phyloP scores from a whole-genome alignment of 2,329 filamentous ascomycete genomes.

The Ramichloridium luteum region DNA sequence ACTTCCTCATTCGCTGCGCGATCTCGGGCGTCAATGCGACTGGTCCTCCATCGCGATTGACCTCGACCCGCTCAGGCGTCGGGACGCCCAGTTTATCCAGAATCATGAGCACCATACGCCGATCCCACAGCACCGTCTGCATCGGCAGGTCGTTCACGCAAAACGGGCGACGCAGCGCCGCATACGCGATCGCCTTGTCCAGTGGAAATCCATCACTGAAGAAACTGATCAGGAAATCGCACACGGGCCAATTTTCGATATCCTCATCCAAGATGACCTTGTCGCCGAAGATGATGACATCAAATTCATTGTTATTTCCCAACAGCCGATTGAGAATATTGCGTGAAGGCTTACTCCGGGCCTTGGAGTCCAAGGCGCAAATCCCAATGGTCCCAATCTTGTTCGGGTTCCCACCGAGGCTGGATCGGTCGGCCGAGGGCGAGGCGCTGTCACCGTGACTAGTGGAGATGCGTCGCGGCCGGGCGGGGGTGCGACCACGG shows the following conservation, averaged over 20 bases:
- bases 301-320: constrained; percentile 82
- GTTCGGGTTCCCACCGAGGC: constrained; percentile 41
- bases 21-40: constrained; percentile 65
- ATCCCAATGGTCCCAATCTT: constrained; percentile 66
- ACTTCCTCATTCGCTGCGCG: constrained; percentile 63
- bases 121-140: constrained; percentile 95
- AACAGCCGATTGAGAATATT: constrained; percentile 92
- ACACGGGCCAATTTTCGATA: constrained; percentile 91
- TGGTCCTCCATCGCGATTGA: constrained; percentile 87
- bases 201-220: constrained; percentile 96
- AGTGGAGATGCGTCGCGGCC: constrained; percentile 66
- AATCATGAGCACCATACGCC: constrained; percentile 75
- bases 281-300: constrained; percentile 95
- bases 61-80: constrained; percentile 77
- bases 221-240: constrained; percentile 94
- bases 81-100: constrained; percentile 82
- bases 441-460: constrained; percentile 75
- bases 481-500: constrained; percentile 34
- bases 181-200: constrained; percentile 94
- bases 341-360: constrained; percentile 88
- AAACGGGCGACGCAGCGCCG: constrained; percentile 83
- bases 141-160: constrained; percentile 96
- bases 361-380: constrained; percentile 90
- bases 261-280: constrained; percentile 97
- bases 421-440: constrained; percentile 57